Base-by-base conservation (phyloP, 345 rosid species). In the Gossypium bickii region DNA sequence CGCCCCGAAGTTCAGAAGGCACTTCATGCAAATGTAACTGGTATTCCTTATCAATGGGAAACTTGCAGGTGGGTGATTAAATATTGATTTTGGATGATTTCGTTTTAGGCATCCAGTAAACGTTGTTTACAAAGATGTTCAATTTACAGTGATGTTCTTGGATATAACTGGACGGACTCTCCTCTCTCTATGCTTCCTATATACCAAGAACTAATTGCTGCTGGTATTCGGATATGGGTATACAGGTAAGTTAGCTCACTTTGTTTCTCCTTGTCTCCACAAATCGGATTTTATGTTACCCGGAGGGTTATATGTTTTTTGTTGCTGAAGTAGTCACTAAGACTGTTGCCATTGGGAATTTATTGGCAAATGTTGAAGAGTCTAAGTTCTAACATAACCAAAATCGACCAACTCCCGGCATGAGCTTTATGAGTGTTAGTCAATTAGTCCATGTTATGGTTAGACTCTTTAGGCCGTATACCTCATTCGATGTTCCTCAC, bases 181-280 rank as follows among this genome's bases (percentile, higher is more conserved):
- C 97, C 98, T 9, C 86, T 86, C 44, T 90, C 99, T 25, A 83
- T 95, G 97, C 99, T 95, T 81, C 98, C 99, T 53, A 91, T 91
- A 73, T 95, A 95, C 82, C 78, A 85, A 76, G 94, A 93, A 81
- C 92, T 95, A 61, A 90, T 89, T 49, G 91, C 91, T 61, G 97
- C 90, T 43, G 94, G 93, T 49, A 71, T 95, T 52, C 87, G 76
- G 81, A 86, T 95, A 81, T 91, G 99, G 99, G 91, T 93, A 69
- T 93, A 71, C 81, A 93, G 99, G 98, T 87, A 80, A 27, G 48
- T 63, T 63, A 34, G 4, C 13, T 9, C 67, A 16, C 20, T 29
- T 61, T 62, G 7, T 27, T 60, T 59, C 12, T 59, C 9, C 61
- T 57, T 24, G 17, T 59, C 38, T 24, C 27, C 8, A 24, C 38